Percentiles rank a stretch among this genome's conserved stretches.
These are phyloP conservation scores for Pseudopithomyces maydicus DNA, from an alignment of 2,329 filamentous ascomycete species.

Conservation along the genomic window DNA sequence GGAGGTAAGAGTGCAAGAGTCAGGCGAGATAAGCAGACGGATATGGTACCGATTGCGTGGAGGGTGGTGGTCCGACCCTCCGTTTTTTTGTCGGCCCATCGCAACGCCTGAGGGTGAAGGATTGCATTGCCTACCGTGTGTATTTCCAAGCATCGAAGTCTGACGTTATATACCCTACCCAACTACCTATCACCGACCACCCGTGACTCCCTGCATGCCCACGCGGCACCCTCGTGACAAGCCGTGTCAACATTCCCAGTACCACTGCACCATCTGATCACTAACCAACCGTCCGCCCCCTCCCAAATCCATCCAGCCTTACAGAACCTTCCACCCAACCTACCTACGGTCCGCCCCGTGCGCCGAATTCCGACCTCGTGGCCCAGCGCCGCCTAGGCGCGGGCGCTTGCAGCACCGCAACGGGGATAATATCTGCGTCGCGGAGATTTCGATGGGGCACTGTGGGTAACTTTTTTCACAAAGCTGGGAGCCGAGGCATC, in stretches of 20 bases:
- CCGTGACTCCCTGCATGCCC: no score
- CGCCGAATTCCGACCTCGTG: neutral
- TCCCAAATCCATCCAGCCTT: no score
- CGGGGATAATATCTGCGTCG: neutral
- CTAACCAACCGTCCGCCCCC: no score
- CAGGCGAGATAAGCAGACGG: neutral
- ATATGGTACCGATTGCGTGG: neutral
- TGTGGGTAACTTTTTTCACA: neutral
- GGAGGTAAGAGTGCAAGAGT: neutral
- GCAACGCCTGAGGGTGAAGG: neutral
- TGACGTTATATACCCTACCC: no score
- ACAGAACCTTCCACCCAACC: no score
- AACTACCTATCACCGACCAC: no score
- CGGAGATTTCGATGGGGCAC: neutral
- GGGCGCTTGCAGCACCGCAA: neutral
- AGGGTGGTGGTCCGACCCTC: neutral
- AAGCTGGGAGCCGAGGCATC: no score
- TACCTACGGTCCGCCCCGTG: neutral
- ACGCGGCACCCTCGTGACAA: no score
- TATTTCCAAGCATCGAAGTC: no score
- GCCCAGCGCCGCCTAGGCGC: neutral
- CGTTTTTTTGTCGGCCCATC: neutral
- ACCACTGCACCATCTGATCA: no score
- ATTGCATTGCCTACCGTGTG: no score
- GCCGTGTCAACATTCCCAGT: no score